Percentiles rank a stretch among this genome's conserved stretches.
Conservation (phyloP, 768 basidiomycete genomes). For the Lactifluus subvellereus region DNA sequence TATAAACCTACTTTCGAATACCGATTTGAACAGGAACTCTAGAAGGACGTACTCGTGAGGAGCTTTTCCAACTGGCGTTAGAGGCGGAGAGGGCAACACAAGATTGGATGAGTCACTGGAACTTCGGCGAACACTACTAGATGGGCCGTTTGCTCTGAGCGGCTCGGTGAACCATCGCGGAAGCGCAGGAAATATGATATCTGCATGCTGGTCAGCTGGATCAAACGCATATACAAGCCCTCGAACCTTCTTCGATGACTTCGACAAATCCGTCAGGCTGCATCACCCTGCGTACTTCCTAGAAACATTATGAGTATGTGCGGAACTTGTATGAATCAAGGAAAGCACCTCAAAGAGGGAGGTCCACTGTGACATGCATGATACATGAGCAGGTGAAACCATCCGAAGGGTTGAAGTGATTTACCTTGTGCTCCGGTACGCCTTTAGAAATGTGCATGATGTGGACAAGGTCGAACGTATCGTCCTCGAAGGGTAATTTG, state of each 20-base stretch:
- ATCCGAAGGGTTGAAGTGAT: constrained; percentile 18
- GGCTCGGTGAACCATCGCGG: constrained; percentile 76
- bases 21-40: constrained; percentile 24
- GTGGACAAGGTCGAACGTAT: constrained; percentile 79
- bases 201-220: constrained; percentile 33
- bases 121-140: neutral
- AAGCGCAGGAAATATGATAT: constrained; percentile 68
- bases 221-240: neutral
- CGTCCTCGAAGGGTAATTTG: constrained; percentile 74
- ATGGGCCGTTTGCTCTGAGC: constrained; percentile 38
- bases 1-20: constrained; percentile 26
- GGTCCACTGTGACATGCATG: constrained; percentile 12
- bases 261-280: constrained; percentile 66
- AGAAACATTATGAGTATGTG: constrained; percentile 26
- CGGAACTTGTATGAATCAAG: constrained; percentile 1
- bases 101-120: constrained; percentile 2
- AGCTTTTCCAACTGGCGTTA: constrained; percentile 10
- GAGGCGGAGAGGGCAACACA: constrained; percentile 8
- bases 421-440: constrained; percentile 47
- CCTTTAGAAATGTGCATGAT: constrained; percentile 58
- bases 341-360: constrained; percentile 11
- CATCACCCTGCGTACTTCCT: constrained; percentile 72
- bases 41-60: constrained; percentile 23
- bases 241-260: constrained; percentile 64
- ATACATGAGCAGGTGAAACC: constrained; percentile 46